Evolutionary conservation across 2,329 filamentous ascomycete species (phyloP).

Genomic region (Rutstroemia sp.): DNA sequence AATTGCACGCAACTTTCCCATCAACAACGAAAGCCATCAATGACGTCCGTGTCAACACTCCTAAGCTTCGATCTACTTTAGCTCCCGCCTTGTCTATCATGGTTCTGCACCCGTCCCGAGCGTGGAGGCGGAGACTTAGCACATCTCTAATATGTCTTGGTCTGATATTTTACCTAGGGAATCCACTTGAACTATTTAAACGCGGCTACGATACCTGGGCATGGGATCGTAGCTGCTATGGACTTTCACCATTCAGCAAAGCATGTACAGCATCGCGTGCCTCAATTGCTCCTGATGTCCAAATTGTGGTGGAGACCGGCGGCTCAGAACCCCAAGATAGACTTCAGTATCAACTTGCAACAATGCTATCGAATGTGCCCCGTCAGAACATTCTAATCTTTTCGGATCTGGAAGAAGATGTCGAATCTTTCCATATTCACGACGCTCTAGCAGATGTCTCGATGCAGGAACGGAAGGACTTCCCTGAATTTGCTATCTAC

Average conservation of each 20-base stretch:
- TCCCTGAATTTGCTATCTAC: neutral
- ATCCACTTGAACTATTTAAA: neutral
- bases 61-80: neutral
- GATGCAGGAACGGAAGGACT: neutral
- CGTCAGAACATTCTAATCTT: constrained; percentile 12
- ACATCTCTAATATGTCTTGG: neutral
- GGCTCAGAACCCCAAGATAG: constrained; percentile 12
- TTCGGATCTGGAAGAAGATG: constrained; percentile 13
- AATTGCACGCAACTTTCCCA: too few species aligned
- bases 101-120: neutral
- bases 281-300: constrained; percentile 6
- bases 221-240: constrained; percentile 9
- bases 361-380: constrained; percentile 9
- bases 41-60: neutral
- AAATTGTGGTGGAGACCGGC: constrained; percentile 12
- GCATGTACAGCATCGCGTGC: constrained; percentile 7
- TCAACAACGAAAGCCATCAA: constrained; percentile 10
- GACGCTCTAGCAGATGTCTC: constrained; percentile 12
- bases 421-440: constrained; percentile 4
- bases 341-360: constrained; percentile 9
- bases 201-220: neutral
- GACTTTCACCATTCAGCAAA: constrained; percentile 2
- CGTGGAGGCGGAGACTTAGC: neutral
- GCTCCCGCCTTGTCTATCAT: neutral
- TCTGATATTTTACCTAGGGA: neutral